These are phyloP conservation scores for Cenchrus fungigraminus DNA, from an alignment of 176 grass and related monocot species.

Conservation along the genomic window DNA sequence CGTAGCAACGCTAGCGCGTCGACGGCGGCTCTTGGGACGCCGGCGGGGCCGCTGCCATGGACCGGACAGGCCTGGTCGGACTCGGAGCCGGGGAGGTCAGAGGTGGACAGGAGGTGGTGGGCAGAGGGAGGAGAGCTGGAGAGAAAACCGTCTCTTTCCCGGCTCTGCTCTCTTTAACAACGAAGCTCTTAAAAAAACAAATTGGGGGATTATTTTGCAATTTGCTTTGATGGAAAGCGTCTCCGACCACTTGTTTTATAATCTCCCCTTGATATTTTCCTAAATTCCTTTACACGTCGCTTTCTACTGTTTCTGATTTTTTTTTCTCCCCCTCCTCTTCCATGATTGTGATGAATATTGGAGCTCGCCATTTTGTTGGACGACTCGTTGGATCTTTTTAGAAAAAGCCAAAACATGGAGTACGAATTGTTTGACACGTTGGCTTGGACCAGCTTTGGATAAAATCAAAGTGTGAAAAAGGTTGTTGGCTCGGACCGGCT, in stretches of 20 bases:
- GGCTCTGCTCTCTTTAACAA: neutral
- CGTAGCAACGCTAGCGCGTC: neutral
- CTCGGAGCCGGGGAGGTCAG: too few relatives aligned
- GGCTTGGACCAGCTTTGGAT: too few relatives aligned
- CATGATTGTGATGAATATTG: neutral
- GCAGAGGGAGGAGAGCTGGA: too few relatives aligned
- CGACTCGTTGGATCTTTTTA: neutral
- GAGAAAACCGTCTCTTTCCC: slow-evolving; percentile 12
- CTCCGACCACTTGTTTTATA: slow-evolving; percentile 12
- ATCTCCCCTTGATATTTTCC: slow-evolving; percentile 6
- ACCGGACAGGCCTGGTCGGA: neutral
- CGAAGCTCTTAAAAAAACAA: neutral
- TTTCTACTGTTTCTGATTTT: neutral
- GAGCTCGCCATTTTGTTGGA: neutral
- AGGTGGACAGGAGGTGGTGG: neutral
- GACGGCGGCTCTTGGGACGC: neutral
- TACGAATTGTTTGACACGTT: neutral
- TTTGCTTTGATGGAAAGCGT: neutral
- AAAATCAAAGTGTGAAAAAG: too few relatives aligned
- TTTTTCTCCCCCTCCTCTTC: too few relatives aligned
- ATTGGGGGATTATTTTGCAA: neutral
- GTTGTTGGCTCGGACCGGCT: neutral
- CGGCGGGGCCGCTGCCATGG: slow-evolving; percentile 27
- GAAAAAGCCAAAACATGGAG: neutral
- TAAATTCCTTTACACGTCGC: neutral